Base-by-base conservation (phyloP, 192 early-diverging fungal genomes). In the Entomortierella beljakovae region DNA sequence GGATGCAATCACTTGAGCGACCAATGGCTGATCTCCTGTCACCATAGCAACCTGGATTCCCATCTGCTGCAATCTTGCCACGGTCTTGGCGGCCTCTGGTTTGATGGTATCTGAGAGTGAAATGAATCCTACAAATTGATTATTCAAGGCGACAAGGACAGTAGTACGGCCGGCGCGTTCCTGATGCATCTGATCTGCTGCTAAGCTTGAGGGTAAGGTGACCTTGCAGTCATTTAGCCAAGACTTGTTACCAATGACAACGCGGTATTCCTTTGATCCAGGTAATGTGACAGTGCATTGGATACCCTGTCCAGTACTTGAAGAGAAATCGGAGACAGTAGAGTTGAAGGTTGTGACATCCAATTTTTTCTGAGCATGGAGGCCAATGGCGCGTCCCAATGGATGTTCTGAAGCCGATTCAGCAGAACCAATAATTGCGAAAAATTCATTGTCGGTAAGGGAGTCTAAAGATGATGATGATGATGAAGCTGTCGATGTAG, bases 371-470 rank as follows among this genome's bases (percentile, higher is more conserved):
- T 91, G 85, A 5, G 83, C 90, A 57, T 92, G 76, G 18, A 88
- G 69, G 6, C 82, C 89, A 38, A 97, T 83, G 20, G 92, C 91
- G n/a, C 87, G 67, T n/a, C 94, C 97, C 13, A 99, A 80, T 22
- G 96, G 94, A 79, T 99, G 97, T 83, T 99, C 98, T 34, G 92
- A 94, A 22, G 81, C 81, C 13, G 84, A 79, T 80, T 99, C 98
- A 11, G 93, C 94, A 0, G 91, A 87, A 7, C 91, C 95, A 4
- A 94, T 88, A 35, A 94, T 83, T 18, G 83, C 71, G 42, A 87
- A 86, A 55, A 95, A 84, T 13, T 63, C 70, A 18, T 84, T 68
- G 22, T 85, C 82, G n/a, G 83, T 66, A 35, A 91, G 64, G 10
- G 59, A 69, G 7, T 55, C 68, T 59, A 68, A 15, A 9, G 35